Conservation (phyloP, 1,284 basidiomycete species). For the Coniferiporia sulphurascens region DNA sequence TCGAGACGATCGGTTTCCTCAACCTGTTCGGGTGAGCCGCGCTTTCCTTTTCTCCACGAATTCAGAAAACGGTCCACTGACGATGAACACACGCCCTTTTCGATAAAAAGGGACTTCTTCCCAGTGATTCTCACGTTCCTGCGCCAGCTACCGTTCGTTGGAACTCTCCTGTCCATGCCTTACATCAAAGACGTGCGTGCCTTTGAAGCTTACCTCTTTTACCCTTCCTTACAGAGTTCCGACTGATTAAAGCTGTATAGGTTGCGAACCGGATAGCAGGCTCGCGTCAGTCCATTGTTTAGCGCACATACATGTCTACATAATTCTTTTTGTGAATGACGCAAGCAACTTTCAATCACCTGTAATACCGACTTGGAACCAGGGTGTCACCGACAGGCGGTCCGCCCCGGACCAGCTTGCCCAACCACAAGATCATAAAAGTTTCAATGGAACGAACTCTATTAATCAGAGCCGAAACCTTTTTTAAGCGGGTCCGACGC, state of each 20-base stretch:
- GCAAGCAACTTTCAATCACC: too few species aligned
- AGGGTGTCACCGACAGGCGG: too few species aligned
- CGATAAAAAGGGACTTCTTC: constrained; percentile 86
- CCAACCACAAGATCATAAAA: too few species aligned
- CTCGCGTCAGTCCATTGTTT: constrained; percentile 73
- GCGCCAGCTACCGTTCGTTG: constrained; percentile 91
- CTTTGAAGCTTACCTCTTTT: background rate
- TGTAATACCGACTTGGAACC: too few species aligned
- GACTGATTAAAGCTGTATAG: constrained; percentile 31
- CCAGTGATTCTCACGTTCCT: constrained; percentile 96
- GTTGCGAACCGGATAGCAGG: constrained; percentile 70
- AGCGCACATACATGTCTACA: background rate
- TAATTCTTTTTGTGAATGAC: too few species aligned
- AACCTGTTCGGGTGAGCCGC: constrained; percentile 94
- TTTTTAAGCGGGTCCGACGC: too few species aligned
- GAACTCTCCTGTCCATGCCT: constrained; percentile 82
- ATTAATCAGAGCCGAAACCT: too few species aligned
- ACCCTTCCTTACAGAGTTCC: constrained; percentile 6
- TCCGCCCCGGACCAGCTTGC: too few species aligned
- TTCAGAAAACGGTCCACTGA: too few species aligned
- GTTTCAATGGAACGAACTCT: too few species aligned
- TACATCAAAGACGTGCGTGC: constrained; percentile 68
- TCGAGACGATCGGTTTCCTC: constrained; percentile 95
- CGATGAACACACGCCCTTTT: background rate
- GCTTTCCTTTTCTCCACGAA: background rate